Evolutionary conservation across 2,329 filamentous ascomycete genomes (phyloP).

Genomic region (Fusarium longipes): DNA sequence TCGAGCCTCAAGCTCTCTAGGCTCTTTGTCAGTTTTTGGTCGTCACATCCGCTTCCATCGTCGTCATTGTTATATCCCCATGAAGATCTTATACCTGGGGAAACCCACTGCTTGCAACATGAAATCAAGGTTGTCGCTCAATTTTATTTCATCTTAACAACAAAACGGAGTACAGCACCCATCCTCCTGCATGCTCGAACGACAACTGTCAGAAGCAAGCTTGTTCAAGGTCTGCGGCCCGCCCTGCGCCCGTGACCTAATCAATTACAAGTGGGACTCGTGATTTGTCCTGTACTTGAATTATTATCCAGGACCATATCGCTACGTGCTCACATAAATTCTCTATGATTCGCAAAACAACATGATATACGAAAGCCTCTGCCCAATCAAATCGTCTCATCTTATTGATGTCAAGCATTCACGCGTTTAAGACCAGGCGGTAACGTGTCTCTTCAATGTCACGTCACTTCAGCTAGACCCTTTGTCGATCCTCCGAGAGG

Average conservation of each 20-base stretch:
- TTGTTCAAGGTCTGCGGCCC: slow-evolving; percentile 4
- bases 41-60: slow-evolving; percentile 20
- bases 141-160: background rate
- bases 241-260: background rate
- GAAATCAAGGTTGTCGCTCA: slow-evolving; percentile 10
- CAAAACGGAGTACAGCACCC: background rate
- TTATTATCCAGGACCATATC: background rate
- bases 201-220: slow-evolving; percentile 19
- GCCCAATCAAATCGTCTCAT: slow-evolving; percentile 12
- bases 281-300: slow-evolving; percentile 3
- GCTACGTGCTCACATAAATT: background rate
- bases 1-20: background rate
- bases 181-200: slow-evolving; percentile 13
- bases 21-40: slow-evolving; percentile 11
- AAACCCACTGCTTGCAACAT: slow-evolving; percentile 4
- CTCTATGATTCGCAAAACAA: background rate
- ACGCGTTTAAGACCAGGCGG: background rate
- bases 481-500: slow-evolving; percentile 33
- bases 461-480: slow-evolving; percentile 28
- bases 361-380: background rate
- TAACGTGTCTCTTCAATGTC: slow-evolving; percentile 27
- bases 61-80: slow-evolving; percentile 32
- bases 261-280: background rate
- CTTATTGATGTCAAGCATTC: background rate
- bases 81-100: slow-evolving; percentile 31